Base-by-base conservation (phyloP, 2,329 filamentous ascomycete species). In the Fusarium acutatum region DNA sequence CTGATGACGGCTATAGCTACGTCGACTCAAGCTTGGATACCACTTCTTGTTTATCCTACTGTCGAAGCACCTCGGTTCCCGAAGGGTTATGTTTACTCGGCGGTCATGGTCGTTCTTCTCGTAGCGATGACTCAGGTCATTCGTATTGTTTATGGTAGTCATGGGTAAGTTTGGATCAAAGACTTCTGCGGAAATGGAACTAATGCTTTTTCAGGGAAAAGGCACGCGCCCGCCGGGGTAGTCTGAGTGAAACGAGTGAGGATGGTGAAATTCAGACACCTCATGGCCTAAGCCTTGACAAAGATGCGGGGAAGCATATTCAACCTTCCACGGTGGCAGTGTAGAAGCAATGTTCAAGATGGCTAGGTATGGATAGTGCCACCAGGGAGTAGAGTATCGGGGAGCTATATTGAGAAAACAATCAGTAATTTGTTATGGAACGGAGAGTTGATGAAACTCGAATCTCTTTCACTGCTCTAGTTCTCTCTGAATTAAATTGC, bases 131-230 rank as follows among this genome's bases (percentile, higher is more conserved):
- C 50, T 28, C 50, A 54, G 8, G 24, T 54, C 6, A 54, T 54
- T 54, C 24, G 50, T n/a, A 5, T 54, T 14, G 20, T 30, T 18
- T 54, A 54, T 40, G 34, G 34, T 7, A 54, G 50, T 11, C 34
- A 40, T 22, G 50, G 50, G 50, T 54, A 22, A 18, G 50, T 22
- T 22, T 37, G 1, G 18, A 26, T 20, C 4, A 13, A 17, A 22
- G 7, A 7, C 3, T 4, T 18, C 0, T 37, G 5, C 5, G 0
- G 32, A 3, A 4, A 10, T 12, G 3, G 9, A 7, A 38, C 50
- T 54, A 54, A 54, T 17, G 6, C 13, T 7, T 11, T 2, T 14
- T 2, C 2, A 54, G 50, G 15, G 50, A 40, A 30, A 54, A 40
- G 15, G 11, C 12, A 10, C 34, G 7, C 11, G 5, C 24, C 11